Evolutionary conservation across 1,139 yeast species (phyloP), one percentile per base, ranked within the genome.

Genomic region (Arxiozyma heterogenica): DNA sequence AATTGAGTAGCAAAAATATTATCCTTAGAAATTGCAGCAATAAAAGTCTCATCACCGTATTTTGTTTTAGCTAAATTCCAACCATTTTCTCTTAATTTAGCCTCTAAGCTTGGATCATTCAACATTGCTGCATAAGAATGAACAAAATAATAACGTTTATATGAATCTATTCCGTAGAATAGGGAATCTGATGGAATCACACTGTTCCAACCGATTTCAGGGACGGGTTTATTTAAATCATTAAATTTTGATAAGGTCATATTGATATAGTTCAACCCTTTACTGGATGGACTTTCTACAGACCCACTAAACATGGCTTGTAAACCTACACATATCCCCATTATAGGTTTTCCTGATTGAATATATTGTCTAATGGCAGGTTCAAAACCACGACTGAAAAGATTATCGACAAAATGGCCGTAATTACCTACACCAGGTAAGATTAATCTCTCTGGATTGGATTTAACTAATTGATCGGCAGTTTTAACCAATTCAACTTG

Each of bases 251-350:
- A 68, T 59, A 93, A 74, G 8, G 71, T 68, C 51, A 83, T 73
- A 49, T 78, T 77, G 44, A 84, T 68, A 47, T 79, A 74, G 0
- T 68, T 61, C 42, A 84, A 71, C 1, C 97, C 97, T 43, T 69
- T 63, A 47, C 78, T 76, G 18, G 73, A 76, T 1, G 84, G 82
- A 57, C 86, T 79, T 69, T 93, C 98, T 58, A 80, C 87, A 51
- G 95, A 86, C 15, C 82, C 81, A 20, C 72, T 71, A 63, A 91
- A 87, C 47, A 93, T 75, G 1, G 96, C 78, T 68, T 93, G 98
- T 56, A 93, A 74, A 3, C 98, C 98, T 49, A 93, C 98, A 73
- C 98, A 93, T 59, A 93, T 89, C 9, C 98, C 98, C 96, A 93
- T 88, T 44, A 93, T 73, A 15, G 94, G 86, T 61, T 82, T 81